Evolutionary conservation across 2,329 filamentous ascomycete species (phyloP), one percentile per base, ranked within the genome.

Genomic region (Neonectria ditissima): DNA sequence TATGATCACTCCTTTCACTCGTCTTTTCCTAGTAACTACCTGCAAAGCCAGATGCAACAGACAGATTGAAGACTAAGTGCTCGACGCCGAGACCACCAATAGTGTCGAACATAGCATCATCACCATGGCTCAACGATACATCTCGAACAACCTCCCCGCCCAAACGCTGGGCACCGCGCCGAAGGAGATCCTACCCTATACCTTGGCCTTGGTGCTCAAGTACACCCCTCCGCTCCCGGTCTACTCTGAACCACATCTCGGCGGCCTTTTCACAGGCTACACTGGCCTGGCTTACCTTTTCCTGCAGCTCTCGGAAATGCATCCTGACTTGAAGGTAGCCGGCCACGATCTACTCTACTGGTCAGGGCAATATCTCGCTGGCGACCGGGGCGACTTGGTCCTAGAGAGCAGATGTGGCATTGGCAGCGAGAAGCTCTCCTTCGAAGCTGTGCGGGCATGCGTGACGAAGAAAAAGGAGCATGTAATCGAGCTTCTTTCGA

Each of bases 211-310:
- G 22, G 75, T 82, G 41, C 65, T 83, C 50, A 66, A 69, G 54
- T 73, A 69, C 48, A 76, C 75, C 18, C 80, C 80, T 2, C 81
- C 81, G 0, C 75, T 74, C 20, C 65, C 73, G 14, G 63, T 70
- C 3, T 82, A 83, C 58, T 62, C 73, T 7, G 71, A 71, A 13
- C 71, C 73, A 11, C 65, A 75, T 14, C 73, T 83, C 13, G 77
- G 80, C n/a, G 86, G 86, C 0, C 71, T 89, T 13, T 86, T 83
- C 69, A 78, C 76, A 2, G 87, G 86, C 1, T 86, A 85, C 16
- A 87, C 85, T 2, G 84, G 84, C 14, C 76, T 87, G n/a, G 83
- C 85, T 5, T 86, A 86, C 65, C 78, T 89, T 10, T 86, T 89
- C 73, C 81, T 85, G 22, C 78, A 79, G 9, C 76, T 87, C 3